Base-by-base conservation (phyloP, 2,329 filamentous ascomycete species). In the Neonectria magnoliae region DNA sequence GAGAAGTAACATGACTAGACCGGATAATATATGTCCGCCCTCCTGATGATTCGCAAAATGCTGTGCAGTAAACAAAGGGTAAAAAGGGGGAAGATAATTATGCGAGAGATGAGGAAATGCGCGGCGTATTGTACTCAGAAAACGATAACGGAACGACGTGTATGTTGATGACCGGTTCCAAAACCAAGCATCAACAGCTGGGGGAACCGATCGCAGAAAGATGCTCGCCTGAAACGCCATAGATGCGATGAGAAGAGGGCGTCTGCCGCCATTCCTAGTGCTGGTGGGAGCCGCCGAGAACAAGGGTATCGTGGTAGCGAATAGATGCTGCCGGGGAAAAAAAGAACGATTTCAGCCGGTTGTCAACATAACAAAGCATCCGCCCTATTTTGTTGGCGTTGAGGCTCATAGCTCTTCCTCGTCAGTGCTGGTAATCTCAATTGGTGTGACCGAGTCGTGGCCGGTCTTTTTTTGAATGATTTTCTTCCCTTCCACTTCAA, bases 291-390 rank as follows among this genome's bases (percentile, higher is more conserved):
- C 61, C 45, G 50, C 36, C 44, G 56, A 48, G 42, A 67, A 59
- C 60, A 64, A 53, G 66, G 71, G 68, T 73, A 73, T 73, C 68
- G 53, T 71, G 59, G 62, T 66, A 72, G 68, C 57, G 56, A 53
- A 63, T 65, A 63, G 60, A 64, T 60, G 52, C 61, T 71, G 60
- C 50, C 52, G 54, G n/a, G n/a, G n/a, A 10, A 52, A 63, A 59
- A 38, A 47, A 56, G 44, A 58, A 20, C 42, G 44, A 42, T 54
- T 54, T 33, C 48, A 60, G 36, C 38, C 57, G n/a, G 48, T 38
- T 55, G 38, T 53, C 52, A 53, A 59, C 48, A 59, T 50, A 20
- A 38, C 25, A n/a, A 38, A 55, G 45, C 38, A 48, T 48, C 9
- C 38, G 20, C 50, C 60, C 59, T 42, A 53, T 58, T 20, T 41